phyloP scores from a whole-genome alignment of 2,329 filamentous ascomycete genomes.

The Exophiala oligosperma region DNA sequence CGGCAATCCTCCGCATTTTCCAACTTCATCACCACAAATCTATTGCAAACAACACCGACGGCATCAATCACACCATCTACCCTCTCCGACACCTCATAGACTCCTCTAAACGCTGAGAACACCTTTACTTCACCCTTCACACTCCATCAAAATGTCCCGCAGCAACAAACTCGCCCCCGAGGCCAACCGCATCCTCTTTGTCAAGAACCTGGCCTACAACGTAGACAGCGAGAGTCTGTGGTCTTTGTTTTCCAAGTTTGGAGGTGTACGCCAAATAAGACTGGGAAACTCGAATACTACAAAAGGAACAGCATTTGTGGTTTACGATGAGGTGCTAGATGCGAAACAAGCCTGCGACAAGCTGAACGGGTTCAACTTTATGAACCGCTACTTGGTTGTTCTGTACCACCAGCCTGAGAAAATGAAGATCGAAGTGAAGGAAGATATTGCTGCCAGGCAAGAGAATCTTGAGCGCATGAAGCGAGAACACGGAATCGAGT shows the following conservation, averaged over 20 bases:
- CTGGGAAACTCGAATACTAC: constrained; percentile 96
- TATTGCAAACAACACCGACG: no score
- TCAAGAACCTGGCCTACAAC: constrained; percentile 99
- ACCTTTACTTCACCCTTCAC: not conserved
- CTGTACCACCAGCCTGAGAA: constrained; percentile 77
- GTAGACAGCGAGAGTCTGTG: constrained; percentile 97
- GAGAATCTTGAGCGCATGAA: constrained; percentile 98
- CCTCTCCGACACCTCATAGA: no score
- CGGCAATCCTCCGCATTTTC: no score
- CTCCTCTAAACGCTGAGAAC: no score
- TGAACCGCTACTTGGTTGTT: constrained; percentile 96
- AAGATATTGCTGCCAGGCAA: constrained; percentile 89
- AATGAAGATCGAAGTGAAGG: constrained; percentile 76
- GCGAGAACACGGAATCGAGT: constrained; percentile 97
- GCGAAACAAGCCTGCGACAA: constrained; percentile 99
- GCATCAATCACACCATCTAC: no score
- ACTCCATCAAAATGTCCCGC: constrained; percentile 23
- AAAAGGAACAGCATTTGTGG: constrained; percentile 97
- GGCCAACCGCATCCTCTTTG: constrained; percentile 99
- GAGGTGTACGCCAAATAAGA: constrained; percentile 94
- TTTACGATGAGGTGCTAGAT: constrained; percentile 99
- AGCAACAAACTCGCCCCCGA: constrained; percentile 86
- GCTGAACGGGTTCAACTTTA: constrained; percentile 99
- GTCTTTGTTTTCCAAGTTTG: constrained; percentile 97
- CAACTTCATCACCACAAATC: no score